Conservation (phyloP, 148 eudicot genomes). For the Fagopyrum esculentum region DNA sequence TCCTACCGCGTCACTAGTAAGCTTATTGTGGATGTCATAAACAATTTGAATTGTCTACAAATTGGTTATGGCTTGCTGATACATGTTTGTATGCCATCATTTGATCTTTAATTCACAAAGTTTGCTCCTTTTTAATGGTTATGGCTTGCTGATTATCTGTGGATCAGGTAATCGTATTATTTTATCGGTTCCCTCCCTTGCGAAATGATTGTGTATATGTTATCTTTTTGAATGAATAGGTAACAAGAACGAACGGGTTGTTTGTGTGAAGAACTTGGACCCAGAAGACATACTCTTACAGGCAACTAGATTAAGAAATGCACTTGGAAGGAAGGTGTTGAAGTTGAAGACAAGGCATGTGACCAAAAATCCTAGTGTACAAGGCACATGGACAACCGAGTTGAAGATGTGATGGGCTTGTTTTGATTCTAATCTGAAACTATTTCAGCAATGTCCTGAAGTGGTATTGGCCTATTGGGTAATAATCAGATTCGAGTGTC, state of each 20-base stretch:
- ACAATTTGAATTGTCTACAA: not conserved
- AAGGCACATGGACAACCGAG: constrained; percentile 84
- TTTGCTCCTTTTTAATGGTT: not conserved
- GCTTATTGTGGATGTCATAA: not conserved
- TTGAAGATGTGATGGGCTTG: constrained; percentile 34
- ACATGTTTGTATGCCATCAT: not conserved
- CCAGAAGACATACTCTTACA: constrained; percentile 61
- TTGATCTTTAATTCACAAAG: not conserved
- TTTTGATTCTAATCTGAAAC: not conserved
- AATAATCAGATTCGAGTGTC: not conserved
- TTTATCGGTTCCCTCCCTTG: not conserved
- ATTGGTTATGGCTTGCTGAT: not conserved
- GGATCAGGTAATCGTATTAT: not conserved
- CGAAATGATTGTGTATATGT: constrained; percentile 1
- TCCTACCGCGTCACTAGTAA: too few species aligned
- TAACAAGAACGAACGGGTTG: constrained; percentile 70
- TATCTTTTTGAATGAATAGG: constrained; percentile 7
- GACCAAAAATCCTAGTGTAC: constrained; percentile 78
- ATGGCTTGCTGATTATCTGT: not conserved
- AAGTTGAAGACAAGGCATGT: constrained; percentile 87
- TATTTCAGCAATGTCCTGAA: not conserved
- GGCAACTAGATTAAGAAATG: constrained; percentile 74
- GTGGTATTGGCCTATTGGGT: not conserved
- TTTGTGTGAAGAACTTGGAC: constrained; percentile 70
- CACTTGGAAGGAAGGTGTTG: constrained; percentile 81